phyloP scores from a whole-genome alignment of 345 rosid species.

The Gossypioides kirkii region DNA sequence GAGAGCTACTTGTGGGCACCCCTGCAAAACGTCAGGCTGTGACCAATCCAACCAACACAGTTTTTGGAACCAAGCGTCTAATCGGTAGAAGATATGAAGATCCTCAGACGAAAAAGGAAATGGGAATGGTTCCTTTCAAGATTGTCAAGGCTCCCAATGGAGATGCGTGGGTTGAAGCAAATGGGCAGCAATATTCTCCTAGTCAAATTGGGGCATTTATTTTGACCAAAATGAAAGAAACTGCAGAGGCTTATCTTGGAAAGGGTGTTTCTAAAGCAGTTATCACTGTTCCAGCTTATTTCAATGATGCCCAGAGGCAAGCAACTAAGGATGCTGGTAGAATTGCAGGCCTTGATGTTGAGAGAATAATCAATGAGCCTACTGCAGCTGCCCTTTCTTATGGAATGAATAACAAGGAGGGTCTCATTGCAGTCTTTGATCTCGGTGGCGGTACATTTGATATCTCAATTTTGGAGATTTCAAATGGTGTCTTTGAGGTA shows the following conservation, averaged over 20 bases:
- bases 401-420: slow-evolving; percentile 91
- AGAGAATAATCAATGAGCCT: slow-evolving; percentile 87
- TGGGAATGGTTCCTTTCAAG: slow-evolving; percentile 86
- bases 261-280: slow-evolving; percentile 70
- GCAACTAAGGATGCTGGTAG: slow-evolving; percentile 97
- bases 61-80: slow-evolving; percentile 75
- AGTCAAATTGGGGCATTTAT: slow-evolving; percentile 84
- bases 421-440: slow-evolving; percentile 86
- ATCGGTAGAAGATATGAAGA: slow-evolving; percentile 80
- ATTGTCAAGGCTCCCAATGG: slow-evolving; percentile 87
- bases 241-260: slow-evolving; percentile 81
- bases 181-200: slow-evolving; percentile 81
- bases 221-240: slow-evolving; percentile 73
- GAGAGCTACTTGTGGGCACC: slow-evolving; percentile 76
- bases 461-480: slow-evolving; percentile 80
- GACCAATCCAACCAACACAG: slow-evolving; percentile 74
- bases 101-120: slow-evolving; percentile 75
- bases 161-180: slow-evolving; percentile 91
- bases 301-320: slow-evolving; percentile 94
- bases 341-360: slow-evolving; percentile 84
- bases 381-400: slow-evolving; percentile 96
- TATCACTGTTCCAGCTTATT: slow-evolving; percentile 87
- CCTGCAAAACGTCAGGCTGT: slow-evolving; percentile 96
- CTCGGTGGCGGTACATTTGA: slow-evolving; percentile 95
- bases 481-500: slow-evolving; percentile 95